These are phyloP conservation scores for Penicillium psychrosexuale DNA, from an alignment of 2,329 filamentous ascomycete genomes.

Conservation along the genomic window DNA sequence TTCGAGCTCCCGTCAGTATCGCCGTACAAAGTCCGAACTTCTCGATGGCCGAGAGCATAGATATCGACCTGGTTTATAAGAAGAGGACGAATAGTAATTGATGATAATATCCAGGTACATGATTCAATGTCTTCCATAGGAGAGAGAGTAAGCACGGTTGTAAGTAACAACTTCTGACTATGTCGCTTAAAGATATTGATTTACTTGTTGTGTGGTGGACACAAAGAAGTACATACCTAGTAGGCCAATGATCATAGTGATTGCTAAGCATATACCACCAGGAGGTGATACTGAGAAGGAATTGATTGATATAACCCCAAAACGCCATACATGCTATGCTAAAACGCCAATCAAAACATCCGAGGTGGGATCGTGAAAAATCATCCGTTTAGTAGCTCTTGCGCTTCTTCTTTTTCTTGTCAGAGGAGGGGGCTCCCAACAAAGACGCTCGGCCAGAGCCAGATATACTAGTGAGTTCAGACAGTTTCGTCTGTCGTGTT, in stretches of 20 bases:
- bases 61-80: too few relatives aligned
- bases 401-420: conserved; percentile 21
- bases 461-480: conserved; percentile 32
- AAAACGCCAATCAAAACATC: conserved; percentile 14
- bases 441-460: conserved; percentile 16
- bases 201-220: not conserved
- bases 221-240: not conserved
- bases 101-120: too few relatives aligned
- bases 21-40: too few relatives aligned
- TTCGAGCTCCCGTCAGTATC: too few relatives aligned
- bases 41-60: too few relatives aligned
- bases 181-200: not conserved
- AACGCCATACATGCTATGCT: conserved; percentile 11
- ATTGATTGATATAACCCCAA: not conserved
- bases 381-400: conserved; percentile 13
- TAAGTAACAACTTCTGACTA: too few relatives aligned
- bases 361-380: not conserved
- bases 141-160: too few relatives aligned
- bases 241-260: not conserved
- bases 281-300: not conserved
- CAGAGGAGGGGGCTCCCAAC: conserved; percentile 2
- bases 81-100: too few relatives aligned
- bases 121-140: too few relatives aligned
- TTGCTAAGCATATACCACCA: not conserved
- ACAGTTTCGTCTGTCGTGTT: conserved; percentile 13